Evolutionary conservation across 257 asterid genomes (phyloP), one percentile per base, ranked within the genome.

Genomic region (Penstemon davidsonii): DNA sequence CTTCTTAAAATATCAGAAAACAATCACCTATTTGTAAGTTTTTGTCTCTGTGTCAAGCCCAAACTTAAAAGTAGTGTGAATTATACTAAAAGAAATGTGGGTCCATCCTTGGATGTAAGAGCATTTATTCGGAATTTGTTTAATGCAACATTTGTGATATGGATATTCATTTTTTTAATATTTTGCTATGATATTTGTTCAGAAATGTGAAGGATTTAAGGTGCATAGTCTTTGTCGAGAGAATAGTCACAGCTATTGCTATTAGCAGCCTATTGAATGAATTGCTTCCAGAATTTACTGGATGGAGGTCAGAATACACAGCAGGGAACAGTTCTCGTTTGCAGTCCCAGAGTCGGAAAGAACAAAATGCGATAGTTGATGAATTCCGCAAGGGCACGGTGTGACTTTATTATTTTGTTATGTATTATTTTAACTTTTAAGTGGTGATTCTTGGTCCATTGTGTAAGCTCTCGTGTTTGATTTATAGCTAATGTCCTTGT

Each of bases 211-310:
- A 72, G 74, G 89, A 88, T 57, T 74, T 92, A 83, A 85, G 98
- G 67, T 92, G 98, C 69, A 85, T 92, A 43, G 80, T 92, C 49
- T 92, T 90, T 76, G 98, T 90, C 8, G 83, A 92, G 75, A 84
- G 97, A 84, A 77, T 92, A 68, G 72, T 88, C 39, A 82, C 95
- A 2, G 96, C 98, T 4, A 74, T 88, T 55, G 97, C 80, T 66
- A 85, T 90, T 62, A 75, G 78, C 49, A 63, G 62, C 66, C 73
- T 90, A 61, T 63, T 92, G 74, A 88, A 83, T 66, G 97, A 90
- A 73, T 65, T 83, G 82, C 91, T 90, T 68, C 83, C 67, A 5
- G 69, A 60, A n/a, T 6, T 64, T 15, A 69, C 54, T 67, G 94
- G 95, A 46, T 92, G 98, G 98, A 82, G 64, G 64, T 63, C 90